A percentile compares a stretch with the other conserved stretches of the same genome.
Conservation (phyloP, 2,329 filamentous ascomycete genomes). For the Scytalidium lignicola region DNA sequence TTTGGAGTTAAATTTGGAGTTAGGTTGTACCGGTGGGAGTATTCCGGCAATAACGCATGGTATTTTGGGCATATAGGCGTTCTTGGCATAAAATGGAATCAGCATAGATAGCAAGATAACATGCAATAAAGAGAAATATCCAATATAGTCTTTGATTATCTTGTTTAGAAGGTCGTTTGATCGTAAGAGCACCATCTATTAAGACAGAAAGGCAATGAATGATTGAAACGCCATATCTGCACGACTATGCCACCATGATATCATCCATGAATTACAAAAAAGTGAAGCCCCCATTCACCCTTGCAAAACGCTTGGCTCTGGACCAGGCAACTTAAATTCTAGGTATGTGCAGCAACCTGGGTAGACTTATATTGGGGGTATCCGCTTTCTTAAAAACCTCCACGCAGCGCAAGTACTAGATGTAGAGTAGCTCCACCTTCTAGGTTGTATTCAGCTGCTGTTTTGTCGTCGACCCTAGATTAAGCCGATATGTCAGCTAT, state of each 20-base stretch:
- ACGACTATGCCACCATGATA: neutral
- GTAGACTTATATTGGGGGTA: neutral
- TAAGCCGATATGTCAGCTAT: neutral
- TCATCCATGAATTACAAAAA: neutral
- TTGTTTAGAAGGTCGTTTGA: neutral
- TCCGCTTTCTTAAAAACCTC: constrained; percentile 44
- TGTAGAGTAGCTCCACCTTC: constrained; percentile 91
- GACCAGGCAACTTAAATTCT: neutral
- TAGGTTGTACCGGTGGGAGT: neutral
- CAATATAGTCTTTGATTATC: neutral
- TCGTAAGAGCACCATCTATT: neutral
- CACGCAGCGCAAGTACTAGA: constrained; percentile 88
- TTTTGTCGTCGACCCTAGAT: constrained; percentile 89
- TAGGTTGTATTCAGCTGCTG: constrained; percentile 82
- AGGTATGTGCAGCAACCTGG: neutral
- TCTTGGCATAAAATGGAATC: neutral
- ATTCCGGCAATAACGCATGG: neutral
- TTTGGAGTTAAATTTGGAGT: neutral
- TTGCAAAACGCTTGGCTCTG: neutral
- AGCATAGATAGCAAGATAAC: neutral
- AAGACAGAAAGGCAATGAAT: neutral
- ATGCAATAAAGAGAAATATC: neutral
- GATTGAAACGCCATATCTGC: neutral
- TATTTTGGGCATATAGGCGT: neutral
- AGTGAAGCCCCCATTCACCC: neutral